Percentiles rank a stretch among this genome's conserved stretches.
These are phyloP conservation scores for Thelonectria discophora DNA, from an alignment of 2,329 filamentous ascomycete species.

Conservation along the genomic window DNA sequence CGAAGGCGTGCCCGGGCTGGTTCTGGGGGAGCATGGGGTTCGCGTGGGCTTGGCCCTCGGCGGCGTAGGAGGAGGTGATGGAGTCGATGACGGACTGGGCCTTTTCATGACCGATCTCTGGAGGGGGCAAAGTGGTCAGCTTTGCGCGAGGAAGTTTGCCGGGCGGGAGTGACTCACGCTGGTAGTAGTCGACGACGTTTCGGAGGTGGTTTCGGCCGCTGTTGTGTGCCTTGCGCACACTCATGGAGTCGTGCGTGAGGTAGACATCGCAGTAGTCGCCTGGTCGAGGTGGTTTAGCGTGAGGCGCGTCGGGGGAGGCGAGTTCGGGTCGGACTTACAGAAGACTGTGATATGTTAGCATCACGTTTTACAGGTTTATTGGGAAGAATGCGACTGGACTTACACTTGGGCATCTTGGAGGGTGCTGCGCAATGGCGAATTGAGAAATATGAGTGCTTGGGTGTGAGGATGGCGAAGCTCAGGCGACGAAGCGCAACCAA, in stretches of 20 bases:
- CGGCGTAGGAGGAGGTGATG: conserved; percentile 94
- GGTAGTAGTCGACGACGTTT: conserved; percentile 98
- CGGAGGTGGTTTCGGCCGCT: conserved; percentile 94
- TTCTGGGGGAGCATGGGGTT: conserved; percentile 85
- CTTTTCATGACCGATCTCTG: conserved; percentile 98
- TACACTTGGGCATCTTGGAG: conserved; percentile 88
- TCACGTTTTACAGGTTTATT: conserved; percentile 37
- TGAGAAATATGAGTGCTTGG: conserved; percentile 21
- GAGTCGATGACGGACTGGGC: conserved; percentile 98
- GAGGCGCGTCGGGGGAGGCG: conserved; percentile 20
- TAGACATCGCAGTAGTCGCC: conserved; percentile 99
- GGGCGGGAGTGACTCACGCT: conserved; percentile 66
- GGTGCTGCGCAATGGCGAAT: conserved; percentile 26
- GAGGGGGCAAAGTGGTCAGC: conserved; percentile 19
- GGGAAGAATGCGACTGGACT: conserved; percentile 50
- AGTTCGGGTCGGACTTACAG: conserved; percentile 32
- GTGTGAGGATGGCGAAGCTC: conserved; percentile 13
- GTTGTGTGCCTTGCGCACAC: conserved; percentile 98
- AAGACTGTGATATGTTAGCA: conserved; percentile 45
- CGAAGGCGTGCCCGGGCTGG: conserved; percentile 65
- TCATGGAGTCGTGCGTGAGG: conserved; percentile 99
- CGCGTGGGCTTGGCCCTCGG: conserved; percentile 85
- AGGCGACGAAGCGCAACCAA: conserved; percentile 30
- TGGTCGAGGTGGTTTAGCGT: conserved; percentile 46
- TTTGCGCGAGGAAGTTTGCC: neutral